Evolutionary conservation across 2,329 filamentous ascomycete species (phyloP), one percentile per base, ranked within the genome.

Genomic region (Cryoendolithus antarcticus): DNA sequence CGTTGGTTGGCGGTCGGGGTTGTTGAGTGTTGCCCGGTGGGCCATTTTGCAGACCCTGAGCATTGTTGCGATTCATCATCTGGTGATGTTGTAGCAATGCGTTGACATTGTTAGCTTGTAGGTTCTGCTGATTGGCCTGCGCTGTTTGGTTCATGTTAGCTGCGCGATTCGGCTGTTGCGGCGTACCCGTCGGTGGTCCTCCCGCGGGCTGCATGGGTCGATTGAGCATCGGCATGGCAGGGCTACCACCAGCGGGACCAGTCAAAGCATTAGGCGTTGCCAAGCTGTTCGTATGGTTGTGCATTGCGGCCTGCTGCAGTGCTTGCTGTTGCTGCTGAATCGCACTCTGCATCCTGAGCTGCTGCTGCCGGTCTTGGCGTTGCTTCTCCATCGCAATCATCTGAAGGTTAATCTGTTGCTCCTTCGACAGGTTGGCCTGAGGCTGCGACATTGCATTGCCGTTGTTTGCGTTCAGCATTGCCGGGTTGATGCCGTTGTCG

Each of bases 141-240:
- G 37, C 32, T 27, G 24, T 27, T 27, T 27, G 24, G 24, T 27
- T 27, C 35, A 30, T 45, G 35, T 37, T 47, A 32, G 27, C 33
- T 9, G 38, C 38, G 15, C 51, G 44, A 27, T 51, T 55, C 10
- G 50, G 48, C 35, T 60, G 58, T 27, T 34, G 13, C 13, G 56
- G 56, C 9, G 58, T 60, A 39, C 48, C 44, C 10, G 48, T 54
- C 37, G 47, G 50, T 24, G 41, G 47, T 41, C 67, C 66, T 3
- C 62, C 64, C 8, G 65, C 65, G 35, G 65, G 62, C 30, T 52
- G 57, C 57, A 71, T 65, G 2, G 67, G 64, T 11, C 63, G 59
- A 27, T 64, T 71, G 13, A 71, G 57, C 59, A 66, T 66, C 1
- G 63, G 59, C 66, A 70, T 70, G 4, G 61, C 63, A 28, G 64